Evolutionary conservation across 2,329 filamentous ascomycete genomes (phyloP).

Genomic region (Nigrospora osmanthi): DNA sequence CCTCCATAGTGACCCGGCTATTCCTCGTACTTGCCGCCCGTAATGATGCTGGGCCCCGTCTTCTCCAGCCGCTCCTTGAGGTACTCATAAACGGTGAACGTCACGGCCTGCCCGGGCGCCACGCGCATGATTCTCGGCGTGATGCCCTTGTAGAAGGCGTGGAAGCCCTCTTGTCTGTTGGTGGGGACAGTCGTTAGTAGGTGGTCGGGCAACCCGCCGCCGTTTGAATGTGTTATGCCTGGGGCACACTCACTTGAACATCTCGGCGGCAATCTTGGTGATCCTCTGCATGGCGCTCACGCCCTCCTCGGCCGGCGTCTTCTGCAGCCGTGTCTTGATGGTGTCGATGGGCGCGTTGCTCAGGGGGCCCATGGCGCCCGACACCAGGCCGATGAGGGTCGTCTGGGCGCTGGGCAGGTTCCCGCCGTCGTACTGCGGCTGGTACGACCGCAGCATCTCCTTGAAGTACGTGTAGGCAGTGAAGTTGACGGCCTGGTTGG

Average conservation of each 20-base stretch:
- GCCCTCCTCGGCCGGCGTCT: slow-evolving; percentile 73
- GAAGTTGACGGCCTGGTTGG: slow-evolving; percentile 98
- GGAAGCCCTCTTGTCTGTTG: slow-evolving; percentile 75
- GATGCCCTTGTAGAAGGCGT: slow-evolving; percentile 98
- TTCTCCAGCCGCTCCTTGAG: slow-evolving; percentile 66
- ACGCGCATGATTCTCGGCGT: slow-evolving; percentile 96
- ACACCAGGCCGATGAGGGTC: slow-evolving; percentile 80
- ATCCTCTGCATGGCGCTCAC: slow-evolving; percentile 78
- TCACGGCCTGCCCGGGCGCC: slow-evolving; percentile 83
- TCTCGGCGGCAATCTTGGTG: slow-evolving; percentile 66
- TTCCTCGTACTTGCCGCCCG: slow-evolving; percentile 61
- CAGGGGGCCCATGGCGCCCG: slow-evolving; percentile 89
- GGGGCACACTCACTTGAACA: slow-evolving; percentile 60
- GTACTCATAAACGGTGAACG: slow-evolving; percentile 71
- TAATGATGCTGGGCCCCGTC: slow-evolving; percentile 50
- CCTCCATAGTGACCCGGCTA: slow-evolving; percentile 21
- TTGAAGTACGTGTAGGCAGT: slow-evolving; percentile 96
- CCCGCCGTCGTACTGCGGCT: slow-evolving; percentile 57
- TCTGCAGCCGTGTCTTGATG: slow-evolving; percentile 95
- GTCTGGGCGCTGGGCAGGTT: slow-evolving; percentile 83
- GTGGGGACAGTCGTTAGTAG: too few relatives aligned
- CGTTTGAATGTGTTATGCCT: neutral
- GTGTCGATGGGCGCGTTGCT: slow-evolving; percentile 98
- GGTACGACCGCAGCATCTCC: slow-evolving; percentile 61
- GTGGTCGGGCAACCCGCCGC: neutral